Conservation (phyloP, 2,329 filamentous ascomycete species). For the Ophiostoma fasciatum region DNA sequence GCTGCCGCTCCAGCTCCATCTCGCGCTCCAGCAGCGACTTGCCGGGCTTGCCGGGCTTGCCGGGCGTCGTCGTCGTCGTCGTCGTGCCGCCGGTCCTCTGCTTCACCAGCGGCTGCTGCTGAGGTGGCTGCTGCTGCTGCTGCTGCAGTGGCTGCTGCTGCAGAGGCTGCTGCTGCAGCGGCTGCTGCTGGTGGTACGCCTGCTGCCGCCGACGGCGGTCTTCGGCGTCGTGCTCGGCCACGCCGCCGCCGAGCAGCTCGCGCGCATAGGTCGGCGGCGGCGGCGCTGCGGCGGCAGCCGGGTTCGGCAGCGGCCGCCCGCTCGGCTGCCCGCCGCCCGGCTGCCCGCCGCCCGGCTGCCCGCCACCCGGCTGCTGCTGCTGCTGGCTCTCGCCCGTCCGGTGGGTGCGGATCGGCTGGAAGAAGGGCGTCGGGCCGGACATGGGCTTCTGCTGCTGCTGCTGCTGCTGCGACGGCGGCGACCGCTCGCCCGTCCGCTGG, state of each 20-base stretch:
- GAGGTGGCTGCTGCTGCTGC: background rate
- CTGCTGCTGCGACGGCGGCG: conserved; percentile 1
- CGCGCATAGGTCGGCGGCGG: conserved; percentile 31
- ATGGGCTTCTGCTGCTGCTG: background rate
- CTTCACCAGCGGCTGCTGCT: conserved; percentile 4
- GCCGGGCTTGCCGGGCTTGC: conserved; percentile 22
- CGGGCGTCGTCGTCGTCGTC: conserved; percentile 41
- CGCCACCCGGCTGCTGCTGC: background rate
- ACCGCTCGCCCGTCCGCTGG: background rate
- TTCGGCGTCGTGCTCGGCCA: conserved; percentile 47
- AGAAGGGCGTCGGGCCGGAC: background rate
- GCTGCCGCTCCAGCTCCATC: conserved; percentile 65
- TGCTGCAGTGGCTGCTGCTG: background rate
- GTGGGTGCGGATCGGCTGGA: conserved; percentile 18
- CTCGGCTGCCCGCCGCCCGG: no score
- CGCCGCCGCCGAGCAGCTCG: conserved; percentile 37
- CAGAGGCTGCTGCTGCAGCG: background rate
- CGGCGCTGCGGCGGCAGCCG: conserved; percentile 15
- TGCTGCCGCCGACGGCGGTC: conserved; percentile 40
- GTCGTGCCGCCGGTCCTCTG: conserved; percentile 2
- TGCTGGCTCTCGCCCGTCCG: conserved; percentile 17
- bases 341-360: background rate
- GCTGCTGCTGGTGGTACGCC: conserved; percentile 25
- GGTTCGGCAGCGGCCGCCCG: conserved; percentile 38
- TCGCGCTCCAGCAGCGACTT: conserved; percentile 64